Evolutionary conservation across 164 flowering plant species (phyloP).

Genomic region (Paratinospora sagittata): DNA sequence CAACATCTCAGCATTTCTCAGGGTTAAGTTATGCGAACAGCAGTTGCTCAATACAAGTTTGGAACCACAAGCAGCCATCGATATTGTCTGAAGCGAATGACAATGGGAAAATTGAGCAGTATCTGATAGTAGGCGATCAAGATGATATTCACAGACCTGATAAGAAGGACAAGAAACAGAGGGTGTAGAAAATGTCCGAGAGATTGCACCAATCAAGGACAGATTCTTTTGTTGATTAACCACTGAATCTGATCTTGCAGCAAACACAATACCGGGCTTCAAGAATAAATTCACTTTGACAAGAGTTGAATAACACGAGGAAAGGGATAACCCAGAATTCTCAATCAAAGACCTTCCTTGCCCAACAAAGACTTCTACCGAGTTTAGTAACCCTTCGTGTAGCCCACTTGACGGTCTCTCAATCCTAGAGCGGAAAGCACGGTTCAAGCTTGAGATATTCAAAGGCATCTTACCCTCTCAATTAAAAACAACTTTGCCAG

Average conservation of each 20-base stretch:
- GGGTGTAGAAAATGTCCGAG: constrained; percentile 67
- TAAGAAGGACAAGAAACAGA: constrained; percentile 75
- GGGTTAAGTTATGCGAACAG: constrained; percentile 30
- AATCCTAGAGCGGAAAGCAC: constrained; percentile 32
- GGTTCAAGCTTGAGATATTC: constrained; percentile 42
- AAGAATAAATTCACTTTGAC: constrained; percentile 31
- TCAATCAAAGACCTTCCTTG: constrained; percentile 44
- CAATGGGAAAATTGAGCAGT: constrained; percentile 14
- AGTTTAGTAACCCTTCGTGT: constrained; percentile 34
- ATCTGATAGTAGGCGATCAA: constrained; percentile 34
- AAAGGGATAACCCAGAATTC: constrained; percentile 34
- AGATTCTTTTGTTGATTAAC: constrained; percentile 38
- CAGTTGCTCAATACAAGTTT: constrained; percentile 37
- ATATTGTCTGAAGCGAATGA: constrained; percentile 19
- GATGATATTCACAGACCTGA: constrained; percentile 66
- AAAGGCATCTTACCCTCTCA: constrained; percentile 66
- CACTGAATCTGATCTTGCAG: constrained; percentile 39
- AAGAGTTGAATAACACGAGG: constrained; percentile 29
- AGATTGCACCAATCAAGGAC: constrained; percentile 64
- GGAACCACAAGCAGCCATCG: constrained; percentile 47
- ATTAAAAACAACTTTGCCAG: constrained; percentile 19
- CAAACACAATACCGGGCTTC: constrained; percentile 34
- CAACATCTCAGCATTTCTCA: constrained; percentile 28
- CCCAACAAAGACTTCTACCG: constrained; percentile 34
- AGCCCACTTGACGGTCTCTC: constrained; percentile 27